Evolutionary conservation across 1,284 basidiomycete genomes (phyloP), one percentile per base, ranked within the genome.

Genomic region (Ceratorhiza oryzae-sativae): DNA sequence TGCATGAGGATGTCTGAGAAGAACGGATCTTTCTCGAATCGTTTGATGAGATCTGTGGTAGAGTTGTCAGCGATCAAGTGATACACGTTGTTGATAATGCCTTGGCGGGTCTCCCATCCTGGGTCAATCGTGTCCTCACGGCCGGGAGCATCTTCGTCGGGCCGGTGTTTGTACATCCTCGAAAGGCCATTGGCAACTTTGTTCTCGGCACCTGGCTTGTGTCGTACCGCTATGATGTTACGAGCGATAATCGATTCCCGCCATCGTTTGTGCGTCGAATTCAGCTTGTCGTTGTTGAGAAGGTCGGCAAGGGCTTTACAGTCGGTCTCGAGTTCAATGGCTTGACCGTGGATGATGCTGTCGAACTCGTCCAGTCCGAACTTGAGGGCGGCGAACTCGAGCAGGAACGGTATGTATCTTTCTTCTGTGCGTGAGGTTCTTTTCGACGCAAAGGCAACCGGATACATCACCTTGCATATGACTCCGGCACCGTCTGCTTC

Each of bases 311-410:
- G 73, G 8, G 74, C 76, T 46, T 76, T 72, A 58, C 75, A 77
- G 68, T 76, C 75, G 0, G 76, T 77, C 18, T 67, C 70, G 20
- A 77, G 48, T 13, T 75, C 74, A 25, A 71, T 77, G 5, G 65
- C 67, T 8, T 58, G 70, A 0, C 74, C 75, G 27, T 36, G 73
- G n/a, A 76, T 74, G 20, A 63, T 51, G 13, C 72, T 46, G 0
- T 73, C 59, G 36, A 74, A 76, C 41, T 76, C 71, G 25, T 73
- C 76, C 9, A 76, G 8, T 39, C 36, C 75, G 34, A 73, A 76
- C 48, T 78, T 76, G n/a, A 76, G 72, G 8, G 73, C 72, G 0
- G 72, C 76, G 53, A 77, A 75, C 61, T 77, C 76, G 1, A 77
- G 73, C 1, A 75, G 61, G 46, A 73, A 77, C 0, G 75, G 76